Evolutionary conservation across 345 rosid genomes (phyloP).

Genomic region (Fremontodendron californicum): DNA sequence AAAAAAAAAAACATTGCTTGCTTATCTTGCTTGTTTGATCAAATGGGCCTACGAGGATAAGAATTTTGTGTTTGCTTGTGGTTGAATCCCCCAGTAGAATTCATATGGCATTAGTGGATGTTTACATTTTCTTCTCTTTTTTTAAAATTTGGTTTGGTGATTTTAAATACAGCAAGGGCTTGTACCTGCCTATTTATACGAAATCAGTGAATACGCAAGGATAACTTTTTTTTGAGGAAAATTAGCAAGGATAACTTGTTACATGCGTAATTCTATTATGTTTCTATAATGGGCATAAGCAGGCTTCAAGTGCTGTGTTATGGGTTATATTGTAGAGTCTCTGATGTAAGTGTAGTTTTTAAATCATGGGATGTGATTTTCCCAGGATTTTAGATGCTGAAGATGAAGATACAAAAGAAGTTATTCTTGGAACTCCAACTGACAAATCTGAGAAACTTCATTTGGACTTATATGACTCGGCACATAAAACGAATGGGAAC

Average conservation of each 20-base stretch:
- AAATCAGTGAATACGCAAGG: background rate
- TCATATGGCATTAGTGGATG: background rate
- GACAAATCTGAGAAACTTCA: conserved; percentile 36
- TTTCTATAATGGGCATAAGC: background rate
- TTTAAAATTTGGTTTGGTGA: background rate
- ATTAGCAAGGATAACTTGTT: background rate
- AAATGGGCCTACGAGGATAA: background rate
- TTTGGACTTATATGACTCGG: conserved; percentile 46
- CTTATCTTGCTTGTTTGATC: background rate
- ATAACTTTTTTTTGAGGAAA: background rate
- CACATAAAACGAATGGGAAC: conserved; percentile 35
- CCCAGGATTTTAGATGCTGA: conserved; percentile 64
- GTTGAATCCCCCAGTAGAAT: background rate
- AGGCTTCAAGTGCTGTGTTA: background rate
- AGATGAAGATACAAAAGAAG: conserved; percentile 50
- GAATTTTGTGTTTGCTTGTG: background rate
- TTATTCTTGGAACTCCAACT: conserved; percentile 54
- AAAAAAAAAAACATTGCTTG: background rate
- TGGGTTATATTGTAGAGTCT: background rate
- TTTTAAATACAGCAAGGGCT: background rate
- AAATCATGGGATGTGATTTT: background rate
- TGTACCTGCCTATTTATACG: background rate
- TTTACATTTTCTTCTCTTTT: background rate
- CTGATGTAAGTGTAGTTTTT: background rate
- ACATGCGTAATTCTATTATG: background rate